Percentiles rank a stretch among this genome's conserved stretches.
Evolutionary conservation across 805 yeast genomes (phyloP).

Genomic region (Wickerhamiella lipophila): DNA sequence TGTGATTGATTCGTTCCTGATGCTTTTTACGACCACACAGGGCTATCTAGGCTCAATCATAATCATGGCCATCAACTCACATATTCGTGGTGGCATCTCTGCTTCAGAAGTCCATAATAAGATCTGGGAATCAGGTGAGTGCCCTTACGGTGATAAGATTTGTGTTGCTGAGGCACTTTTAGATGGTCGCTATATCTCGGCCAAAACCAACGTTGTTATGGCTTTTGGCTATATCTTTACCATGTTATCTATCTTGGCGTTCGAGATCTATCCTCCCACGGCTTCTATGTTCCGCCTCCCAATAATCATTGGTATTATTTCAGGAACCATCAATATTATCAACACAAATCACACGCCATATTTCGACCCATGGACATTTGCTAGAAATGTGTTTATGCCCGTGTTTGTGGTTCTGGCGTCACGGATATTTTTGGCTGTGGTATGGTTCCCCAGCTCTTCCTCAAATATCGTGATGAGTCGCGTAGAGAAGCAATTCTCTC

Average conservation of each 20-base stretch:
- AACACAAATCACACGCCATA: conserved; percentile 21
- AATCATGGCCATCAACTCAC: conserved; percentile 21
- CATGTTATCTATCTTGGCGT: conserved; percentile 16
- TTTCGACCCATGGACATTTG: conserved; percentile 21
- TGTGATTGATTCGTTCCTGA: conserved; percentile 16
- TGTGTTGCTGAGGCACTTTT: conserved; percentile 19
- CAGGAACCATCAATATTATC: conserved; percentile 17
- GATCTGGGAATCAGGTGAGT: conserved; percentile 19
- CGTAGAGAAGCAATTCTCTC: conserved; percentile 13
- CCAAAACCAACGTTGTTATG: conserved; percentile 19
- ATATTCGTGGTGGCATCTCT: conserved; percentile 20
- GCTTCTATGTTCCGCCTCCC: conserved; percentile 19
- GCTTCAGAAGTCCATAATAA: conserved; percentile 10
- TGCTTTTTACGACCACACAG: conserved; percentile 13
- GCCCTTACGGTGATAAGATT: conserved; percentile 14
- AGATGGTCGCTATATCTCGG: conserved; percentile 20
- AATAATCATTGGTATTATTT: conserved; percentile 21
- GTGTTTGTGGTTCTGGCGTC: conserved; percentile 22
- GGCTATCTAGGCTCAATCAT: conserved; percentile 20
- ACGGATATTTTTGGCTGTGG: conserved; percentile 17
- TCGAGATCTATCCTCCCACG: conserved; percentile 12
- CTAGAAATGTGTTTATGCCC: conserved; percentile 20
- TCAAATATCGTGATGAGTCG: conserved; percentile 17
- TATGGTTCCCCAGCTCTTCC: conserved; percentile 25
- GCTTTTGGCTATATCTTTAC: conserved; percentile 21